These are phyloP conservation scores for Mortierella sp. DNA, from an alignment of 371 early-diverging fungal genomes.

Conservation along the genomic window DNA sequence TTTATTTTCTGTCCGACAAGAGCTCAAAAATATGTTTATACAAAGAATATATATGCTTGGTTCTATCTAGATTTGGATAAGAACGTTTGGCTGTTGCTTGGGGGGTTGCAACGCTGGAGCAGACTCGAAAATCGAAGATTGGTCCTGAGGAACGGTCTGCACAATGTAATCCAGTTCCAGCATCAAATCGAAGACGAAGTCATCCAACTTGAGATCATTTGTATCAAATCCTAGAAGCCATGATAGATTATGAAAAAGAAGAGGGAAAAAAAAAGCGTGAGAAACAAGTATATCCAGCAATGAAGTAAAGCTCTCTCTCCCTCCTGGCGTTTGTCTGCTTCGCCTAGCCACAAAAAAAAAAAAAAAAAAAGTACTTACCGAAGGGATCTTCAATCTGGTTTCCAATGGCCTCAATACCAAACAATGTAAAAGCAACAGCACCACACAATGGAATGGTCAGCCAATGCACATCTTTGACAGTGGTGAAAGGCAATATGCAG, in stretches of 20 bases:
- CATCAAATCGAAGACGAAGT: constrained; percentile 55
- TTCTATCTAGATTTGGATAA: constrained; percentile 35
- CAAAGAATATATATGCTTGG: background rate
- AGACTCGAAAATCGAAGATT: constrained; percentile 50
- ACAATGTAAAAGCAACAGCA: constrained; percentile 75
- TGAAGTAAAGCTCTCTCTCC: too few relatives aligned
- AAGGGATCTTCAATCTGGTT: constrained; percentile 77
- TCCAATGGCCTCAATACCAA: constrained; percentile 81
- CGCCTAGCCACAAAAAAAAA: constrained; percentile 3
- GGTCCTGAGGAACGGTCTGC: constrained; percentile 54
- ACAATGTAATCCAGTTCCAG: constrained; percentile 57
- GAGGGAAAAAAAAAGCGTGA: background rate
- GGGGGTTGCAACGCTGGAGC: constrained; percentile 7
- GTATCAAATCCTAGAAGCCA: constrained; percentile 48
- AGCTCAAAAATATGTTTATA: too few relatives aligned
- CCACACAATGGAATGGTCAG: constrained; percentile 71
- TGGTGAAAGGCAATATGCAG: constrained; percentile 77
- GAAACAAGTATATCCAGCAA: background rate
- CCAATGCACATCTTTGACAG: constrained; percentile 66
- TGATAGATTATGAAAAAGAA: constrained; percentile 7
- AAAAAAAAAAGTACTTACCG: constrained; percentile 57
- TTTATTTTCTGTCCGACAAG: too few relatives aligned
- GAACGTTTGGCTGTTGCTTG: constrained; percentile 31
- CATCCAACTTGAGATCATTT: constrained; percentile 59
- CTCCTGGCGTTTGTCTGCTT: too few relatives aligned